Percentiles rank a stretch among this genome's conserved stretches.
These are phyloP conservation scores for Chamaecyparis obtusa DNA, from an alignment of 75 land plant genomes.

Conservation along the genomic window DNA sequence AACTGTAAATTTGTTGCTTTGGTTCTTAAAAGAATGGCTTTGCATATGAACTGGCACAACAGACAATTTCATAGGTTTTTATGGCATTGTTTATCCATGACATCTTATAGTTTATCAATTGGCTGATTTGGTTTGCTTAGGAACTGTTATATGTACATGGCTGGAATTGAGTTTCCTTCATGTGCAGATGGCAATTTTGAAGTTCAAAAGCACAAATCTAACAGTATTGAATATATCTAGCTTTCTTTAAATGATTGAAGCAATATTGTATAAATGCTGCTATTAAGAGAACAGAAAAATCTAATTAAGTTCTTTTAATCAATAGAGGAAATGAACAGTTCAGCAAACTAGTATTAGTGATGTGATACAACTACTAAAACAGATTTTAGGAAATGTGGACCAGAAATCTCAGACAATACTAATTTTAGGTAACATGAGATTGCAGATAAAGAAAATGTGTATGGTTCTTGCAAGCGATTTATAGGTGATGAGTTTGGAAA, in stretches of 20 bases:
- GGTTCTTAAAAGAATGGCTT: not conserved
- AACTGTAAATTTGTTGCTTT: not conserved
- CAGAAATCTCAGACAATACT: not conserved
- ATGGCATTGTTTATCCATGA: not conserved
- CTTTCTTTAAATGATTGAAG: not conserved
- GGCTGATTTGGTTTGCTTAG: not conserved
- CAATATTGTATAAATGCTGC: not conserved
- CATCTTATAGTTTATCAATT: not conserved
- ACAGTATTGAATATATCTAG: no score
- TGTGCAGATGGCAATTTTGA: not conserved
- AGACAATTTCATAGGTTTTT: not conserved
- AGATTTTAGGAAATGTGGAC: not conserved
- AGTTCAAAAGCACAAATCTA: no score
- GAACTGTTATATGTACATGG: not conserved
- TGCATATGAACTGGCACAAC: not conserved
- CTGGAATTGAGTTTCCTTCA: not conserved
- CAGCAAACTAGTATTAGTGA: not conserved
- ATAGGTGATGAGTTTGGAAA: not conserved
- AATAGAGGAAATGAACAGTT: not conserved
- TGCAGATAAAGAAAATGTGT: not conserved
- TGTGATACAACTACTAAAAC: not conserved
- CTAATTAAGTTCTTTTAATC: not conserved
- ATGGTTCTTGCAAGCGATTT: not conserved
- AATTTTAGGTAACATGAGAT: not conserved
- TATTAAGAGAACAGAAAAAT: not conserved